phyloP scores from a whole-genome alignment of 31 red algal genomes.

The Asparagopsis taxiformis region DNA sequence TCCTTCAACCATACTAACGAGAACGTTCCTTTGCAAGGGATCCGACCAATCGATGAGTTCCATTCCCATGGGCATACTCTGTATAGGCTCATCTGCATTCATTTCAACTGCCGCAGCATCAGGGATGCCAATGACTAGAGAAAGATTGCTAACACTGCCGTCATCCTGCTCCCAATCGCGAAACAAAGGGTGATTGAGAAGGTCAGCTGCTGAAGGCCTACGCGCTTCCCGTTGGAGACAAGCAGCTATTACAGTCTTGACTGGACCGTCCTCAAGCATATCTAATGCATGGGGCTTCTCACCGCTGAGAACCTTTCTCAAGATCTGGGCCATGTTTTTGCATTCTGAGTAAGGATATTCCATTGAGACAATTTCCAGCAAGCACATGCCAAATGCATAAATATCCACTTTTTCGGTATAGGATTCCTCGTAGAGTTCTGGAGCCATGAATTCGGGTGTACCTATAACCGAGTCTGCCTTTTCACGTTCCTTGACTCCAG shows the following conservation, averaged over 20 bases:
- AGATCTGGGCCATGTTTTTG: slow-evolving; percentile 97
- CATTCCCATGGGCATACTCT: slow-evolving; percentile 47
- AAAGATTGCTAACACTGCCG: slow-evolving; percentile 78
- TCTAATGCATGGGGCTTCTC: slow-evolving; percentile 82
- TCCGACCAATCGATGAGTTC: slow-evolving; percentile 73
- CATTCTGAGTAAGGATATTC: slow-evolving; percentile 99
- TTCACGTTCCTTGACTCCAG: slow-evolving; percentile 82
- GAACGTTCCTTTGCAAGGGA: slow-evolving; percentile 54
- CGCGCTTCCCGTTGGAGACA: slow-evolving; percentile 84
- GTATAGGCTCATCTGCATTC: background rate
- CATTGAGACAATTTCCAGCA: slow-evolving; percentile 98
- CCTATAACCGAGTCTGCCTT: slow-evolving; percentile 95
- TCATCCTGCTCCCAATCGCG: slow-evolving; percentile 93
- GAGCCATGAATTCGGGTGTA: slow-evolving; percentile 99
- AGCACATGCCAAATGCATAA: slow-evolving; percentile 99
- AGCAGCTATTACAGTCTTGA: slow-evolving; percentile 92
- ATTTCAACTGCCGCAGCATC: slow-evolving; percentile 10
- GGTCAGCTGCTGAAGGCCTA: slow-evolving; percentile 81
- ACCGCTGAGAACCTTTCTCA: slow-evolving; percentile 90
- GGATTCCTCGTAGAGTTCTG: slow-evolving; percentile 98
- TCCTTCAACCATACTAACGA: slow-evolving; percentile 56
- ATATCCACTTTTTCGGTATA: slow-evolving; percentile 99
- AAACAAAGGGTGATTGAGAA: slow-evolving; percentile 90
- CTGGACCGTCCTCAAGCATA: slow-evolving; percentile 65
- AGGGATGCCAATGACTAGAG: slow-evolving; percentile 54